Percentiles rank a stretch among this genome's conserved stretches.
These are phyloP conservation scores for Athelia sp. DNA, from an alignment of 1,284 basidiomycete species.

Conservation along the genomic window DNA sequence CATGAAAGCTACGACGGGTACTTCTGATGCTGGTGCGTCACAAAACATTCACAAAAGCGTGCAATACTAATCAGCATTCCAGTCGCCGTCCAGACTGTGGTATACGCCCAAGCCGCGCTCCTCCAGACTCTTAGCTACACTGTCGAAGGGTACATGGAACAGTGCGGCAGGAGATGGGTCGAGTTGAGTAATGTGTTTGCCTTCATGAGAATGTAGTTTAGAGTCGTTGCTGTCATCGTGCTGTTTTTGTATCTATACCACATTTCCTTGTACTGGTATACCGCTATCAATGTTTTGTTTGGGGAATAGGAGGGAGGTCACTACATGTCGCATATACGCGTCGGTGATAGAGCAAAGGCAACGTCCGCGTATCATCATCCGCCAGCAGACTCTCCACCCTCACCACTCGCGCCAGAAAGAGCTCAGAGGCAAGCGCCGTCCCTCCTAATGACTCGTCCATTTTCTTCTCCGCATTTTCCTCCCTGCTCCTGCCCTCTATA, in stretches of 20 bases:
- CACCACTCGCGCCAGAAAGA: slow-evolving; percentile 45
- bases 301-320: slow-evolving; percentile 10
- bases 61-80: slow-evolving; percentile 6
- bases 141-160: slow-evolving; percentile 75
- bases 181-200: slow-evolving; percentile 74
- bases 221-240: background rate
- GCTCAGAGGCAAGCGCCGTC: slow-evolving; percentile 33
- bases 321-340: slow-evolving; percentile 36
- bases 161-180: slow-evolving; percentile 85
- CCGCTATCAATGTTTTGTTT: background rate
- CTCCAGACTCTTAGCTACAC: slow-evolving; percentile 50
- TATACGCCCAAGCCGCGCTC: slow-evolving; percentile 42
- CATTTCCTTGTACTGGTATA: slow-evolving; percentile 1
- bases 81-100: slow-evolving; percentile 57
- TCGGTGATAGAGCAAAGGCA: slow-evolving; percentile 44
- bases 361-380: slow-evolving; percentile 15
- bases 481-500: slow-evolving; percentile 9
- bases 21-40: background rate
- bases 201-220: slow-evolving; percentile 57
- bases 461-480: background rate
- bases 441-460: slow-evolving; percentile 16
- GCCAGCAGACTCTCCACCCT: slow-evolving; percentile 30
- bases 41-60: background rate
- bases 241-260: slow-evolving; percentile 4
- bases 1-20: slow-evolving; percentile 34